phyloP scores from a whole-genome alignment of 1,284 basidiomycete genomes.

The Pterula multifida region DNA sequence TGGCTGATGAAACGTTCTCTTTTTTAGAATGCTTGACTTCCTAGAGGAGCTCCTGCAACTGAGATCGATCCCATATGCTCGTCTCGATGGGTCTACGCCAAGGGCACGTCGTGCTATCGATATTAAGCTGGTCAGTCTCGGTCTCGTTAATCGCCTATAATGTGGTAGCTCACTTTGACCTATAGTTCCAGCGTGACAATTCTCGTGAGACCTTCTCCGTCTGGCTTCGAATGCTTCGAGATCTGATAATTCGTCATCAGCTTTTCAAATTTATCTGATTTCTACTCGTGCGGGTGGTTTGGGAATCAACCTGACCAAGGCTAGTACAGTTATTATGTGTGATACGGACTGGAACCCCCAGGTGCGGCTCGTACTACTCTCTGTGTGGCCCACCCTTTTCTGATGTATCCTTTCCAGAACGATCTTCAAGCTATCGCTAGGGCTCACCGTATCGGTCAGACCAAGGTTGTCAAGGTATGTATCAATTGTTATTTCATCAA shows the following conservation, averaged over 20 bases:
- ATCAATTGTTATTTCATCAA: neutral
- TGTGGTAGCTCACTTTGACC: slow-evolving; percentile 1
- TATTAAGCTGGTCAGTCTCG: slow-evolving; percentile 36
- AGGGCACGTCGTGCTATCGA: slow-evolving; percentile 42
- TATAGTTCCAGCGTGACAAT: slow-evolving; percentile 44
- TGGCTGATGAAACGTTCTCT: neutral
- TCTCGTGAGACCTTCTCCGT: slow-evolving; percentile 32
- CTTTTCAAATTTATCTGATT: slow-evolving; percentile 72
- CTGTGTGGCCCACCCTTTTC: neutral
- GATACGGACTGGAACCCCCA: slow-evolving; percentile 62
- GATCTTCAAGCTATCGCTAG: slow-evolving; percentile 83
- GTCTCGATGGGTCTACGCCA: slow-evolving; percentile 57
- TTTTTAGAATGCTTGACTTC: slow-evolving; percentile 67
- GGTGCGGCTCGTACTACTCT: neutral
- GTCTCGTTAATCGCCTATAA: no score
- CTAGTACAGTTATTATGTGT: slow-evolving; percentile 76
- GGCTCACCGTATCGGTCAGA: slow-evolving; percentile 75
- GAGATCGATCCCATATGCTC: slow-evolving; percentile 62
- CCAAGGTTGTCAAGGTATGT: slow-evolving; percentile 63
- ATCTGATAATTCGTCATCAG: slow-evolving; percentile 31
- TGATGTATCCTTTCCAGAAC: slow-evolving; percentile 37
- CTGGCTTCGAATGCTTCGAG: slow-evolving; percentile 8
- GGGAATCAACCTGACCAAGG: slow-evolving; percentile 78
- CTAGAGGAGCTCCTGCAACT: slow-evolving; percentile 75
- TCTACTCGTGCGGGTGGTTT: slow-evolving; percentile 84